These are phyloP conservation scores for Penicilliopsis zonata DNA, from an alignment of 495 filamentous ascomycete genomes.

Conservation along the genomic window DNA sequence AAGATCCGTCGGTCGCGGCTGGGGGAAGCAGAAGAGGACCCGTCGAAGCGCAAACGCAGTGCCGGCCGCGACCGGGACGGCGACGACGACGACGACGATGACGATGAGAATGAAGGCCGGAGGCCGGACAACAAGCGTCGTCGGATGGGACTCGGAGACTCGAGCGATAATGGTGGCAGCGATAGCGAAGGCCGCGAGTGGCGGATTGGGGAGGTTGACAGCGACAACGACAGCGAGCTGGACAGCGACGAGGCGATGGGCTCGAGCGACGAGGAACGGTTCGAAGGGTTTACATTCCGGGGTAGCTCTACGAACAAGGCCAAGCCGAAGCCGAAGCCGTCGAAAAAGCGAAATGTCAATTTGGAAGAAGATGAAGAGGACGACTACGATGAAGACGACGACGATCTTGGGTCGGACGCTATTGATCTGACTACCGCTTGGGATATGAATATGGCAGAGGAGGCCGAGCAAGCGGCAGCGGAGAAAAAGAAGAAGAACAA, in stretches of 20 bases:
- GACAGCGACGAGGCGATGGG: conserved; percentile 93
- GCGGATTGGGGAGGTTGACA: conserved; percentile 64
- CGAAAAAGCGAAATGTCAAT: conserved; percentile 24
- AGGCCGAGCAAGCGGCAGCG: conserved; percentile 17
- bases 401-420: conserved; percentile 70
- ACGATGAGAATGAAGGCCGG: no score
- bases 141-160: conserved; percentile 20
- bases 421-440: conserved; percentile 74
- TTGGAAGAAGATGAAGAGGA: conserved; percentile 39
- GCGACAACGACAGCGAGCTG: conserved; percentile 70
- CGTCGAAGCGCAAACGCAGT: conserved; percentile 31
- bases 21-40: conserved; percentile 44
- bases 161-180: conserved; percentile 44
- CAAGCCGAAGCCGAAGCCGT: conserved; percentile 19
- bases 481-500: conserved; percentile 16
- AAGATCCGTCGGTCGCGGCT: conserved; percentile 45
- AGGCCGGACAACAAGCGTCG: conserved; percentile 34
- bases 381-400: conserved; percentile 42
- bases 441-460: conserved; percentile 54
- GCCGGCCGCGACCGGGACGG: conserved; percentile 24
- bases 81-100: conserved; percentile 34
- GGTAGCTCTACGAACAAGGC: conserved; percentile 49
- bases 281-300: conserved; percentile 63
- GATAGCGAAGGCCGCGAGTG: conserved; percentile 87
- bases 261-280: conserved; percentile 72